phyloP scores from a whole-genome alignment of 192 early-diverging fungal genomes.

The Dissophora globulifera region DNA sequence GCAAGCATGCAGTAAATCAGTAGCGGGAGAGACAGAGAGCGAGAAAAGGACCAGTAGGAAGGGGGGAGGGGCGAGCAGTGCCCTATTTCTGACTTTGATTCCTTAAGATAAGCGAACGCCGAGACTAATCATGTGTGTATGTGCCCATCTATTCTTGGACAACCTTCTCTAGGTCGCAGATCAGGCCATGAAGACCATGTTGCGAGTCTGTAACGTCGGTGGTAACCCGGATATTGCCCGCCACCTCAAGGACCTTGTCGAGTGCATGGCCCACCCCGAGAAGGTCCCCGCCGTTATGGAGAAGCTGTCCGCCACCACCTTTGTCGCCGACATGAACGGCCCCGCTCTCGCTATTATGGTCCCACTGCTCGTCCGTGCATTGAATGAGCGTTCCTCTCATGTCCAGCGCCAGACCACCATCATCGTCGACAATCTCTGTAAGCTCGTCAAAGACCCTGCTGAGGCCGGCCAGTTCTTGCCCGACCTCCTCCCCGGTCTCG shows the following conservation, averaged over 20 bases:
- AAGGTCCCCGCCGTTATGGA: constrained; percentile 81
- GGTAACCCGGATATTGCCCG: constrained; percentile 84
- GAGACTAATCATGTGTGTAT: constrained; percentile 18
- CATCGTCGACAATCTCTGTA: constrained; percentile 92
- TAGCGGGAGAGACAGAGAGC: no score
- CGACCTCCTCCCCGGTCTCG: constrained; percentile 77
- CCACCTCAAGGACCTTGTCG: constrained; percentile 77
- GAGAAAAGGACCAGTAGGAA: no score
- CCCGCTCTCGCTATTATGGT: constrained; percentile 86
- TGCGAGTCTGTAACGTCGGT: constrained; percentile 71
- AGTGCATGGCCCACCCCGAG: constrained; percentile 80
- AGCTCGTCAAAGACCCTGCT: constrained; percentile 83
- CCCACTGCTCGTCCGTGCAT: constrained; percentile 74
- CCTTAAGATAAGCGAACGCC: neutral
- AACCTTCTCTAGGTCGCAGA: constrained; percentile 50
- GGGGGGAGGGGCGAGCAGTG: neutral
- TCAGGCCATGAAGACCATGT: constrained; percentile 75
- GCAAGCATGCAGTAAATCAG: no score
- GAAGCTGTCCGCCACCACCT: constrained; percentile 83
- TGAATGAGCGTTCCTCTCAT: constrained; percentile 73
- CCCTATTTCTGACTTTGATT: constrained; percentile 53
- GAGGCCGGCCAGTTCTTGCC: constrained; percentile 86
- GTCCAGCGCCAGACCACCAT: constrained; percentile 80
- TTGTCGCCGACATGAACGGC: constrained; percentile 80
- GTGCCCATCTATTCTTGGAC: no score